A percentile compares a stretch with the other conserved stretches of the same genome.
phyloP scores from a whole-genome alignment of 257 asterid species.

The Euphrasia confusa region DNA sequence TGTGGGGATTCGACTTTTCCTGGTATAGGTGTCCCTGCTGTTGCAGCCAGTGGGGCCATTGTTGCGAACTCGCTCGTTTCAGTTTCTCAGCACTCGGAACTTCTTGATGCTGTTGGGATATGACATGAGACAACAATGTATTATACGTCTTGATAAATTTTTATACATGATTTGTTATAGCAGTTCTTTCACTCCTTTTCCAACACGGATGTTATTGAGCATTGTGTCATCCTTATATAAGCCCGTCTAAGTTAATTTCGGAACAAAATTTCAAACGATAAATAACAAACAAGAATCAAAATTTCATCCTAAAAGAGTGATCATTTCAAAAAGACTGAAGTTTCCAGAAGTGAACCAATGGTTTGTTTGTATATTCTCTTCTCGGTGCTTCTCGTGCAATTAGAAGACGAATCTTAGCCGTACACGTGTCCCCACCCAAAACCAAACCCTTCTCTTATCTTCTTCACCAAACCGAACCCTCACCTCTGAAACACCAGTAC shows the following conservation, averaged over 20 bases:
- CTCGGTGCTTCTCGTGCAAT: conserved; percentile 5
- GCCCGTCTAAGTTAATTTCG: no score
- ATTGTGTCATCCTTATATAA: no score
- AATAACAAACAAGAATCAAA: no score
- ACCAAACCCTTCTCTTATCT: conserved; percentile 21
- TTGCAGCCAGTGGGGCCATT: conserved; percentile 98
- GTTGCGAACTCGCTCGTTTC: conserved; percentile 92
- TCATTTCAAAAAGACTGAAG: no score
- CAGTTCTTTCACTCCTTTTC: no score
- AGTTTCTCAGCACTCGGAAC: conserved; percentile 65
- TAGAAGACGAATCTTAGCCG: conserved; percentile 30
- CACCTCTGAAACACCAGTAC: conserved; percentile 13
- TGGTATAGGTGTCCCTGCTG: conserved; percentile 96
- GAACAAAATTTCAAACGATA: no score
- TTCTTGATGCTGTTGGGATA: conserved; percentile 89
- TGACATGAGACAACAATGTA: neutral
- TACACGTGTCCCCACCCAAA: conserved; percentile 37
- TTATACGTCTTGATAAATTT: no score
- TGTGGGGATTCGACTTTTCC: conserved; percentile 99
- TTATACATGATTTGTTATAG: no score
- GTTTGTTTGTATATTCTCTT: no score
- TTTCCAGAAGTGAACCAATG: no score
- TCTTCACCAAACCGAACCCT: conserved; percentile 32
- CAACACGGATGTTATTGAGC: no score
- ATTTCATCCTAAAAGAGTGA: no score